Base-by-base conservation (phyloP, 2,329 filamentous ascomycete genomes). In the Corynespora cassiicola region DNA sequence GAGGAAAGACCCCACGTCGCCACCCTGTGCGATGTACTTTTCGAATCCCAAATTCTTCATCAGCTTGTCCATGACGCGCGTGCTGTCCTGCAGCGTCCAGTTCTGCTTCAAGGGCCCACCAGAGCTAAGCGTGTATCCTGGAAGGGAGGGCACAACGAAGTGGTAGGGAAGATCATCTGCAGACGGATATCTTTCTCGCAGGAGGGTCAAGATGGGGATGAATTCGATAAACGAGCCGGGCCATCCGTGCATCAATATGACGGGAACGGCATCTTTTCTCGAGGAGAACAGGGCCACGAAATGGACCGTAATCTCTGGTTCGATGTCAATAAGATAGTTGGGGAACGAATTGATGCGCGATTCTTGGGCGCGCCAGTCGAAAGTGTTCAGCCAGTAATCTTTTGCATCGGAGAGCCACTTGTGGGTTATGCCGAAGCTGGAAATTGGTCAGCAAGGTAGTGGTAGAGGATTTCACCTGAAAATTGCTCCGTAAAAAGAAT, bases 181-280 rank as follows among this genome's bases (percentile, higher is more conserved):
- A 0, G 70, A 68, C n/a, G n/a, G n/a, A 49, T 81, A 82, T 41
- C 75, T 75, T 7, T 67, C 52, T 24, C 56, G 61, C 5, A 84
- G 58, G 8, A 76, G 29, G 1, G 70, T 56, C 27, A 82, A 56
- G 26, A 81, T 69, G 1, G 73, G 73, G 6, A 84, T 56, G 52
- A 84, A 84, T 47, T 85, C 82, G 4, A 79, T 57, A 42, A 83
- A 79, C 7, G 70, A 73, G 7, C 66, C 66, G 0, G 80, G 80
- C 78, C 79, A 84, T 19, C 80, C 81, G 49, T 84, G 80, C 39
- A 80, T 56, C 33, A 80, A 70, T 3, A 77, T 45, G 11, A 83
- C 54, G 0, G 80, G 80, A 6, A 77, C 65, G 0, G 80, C 81
- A 46, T 78, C 73, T 3, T 65, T 47, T 20, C 74, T 76, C 38